These are phyloP conservation scores for Casuarina glauca DNA, from an alignment of 306 rosid genomes.

Conservation along the genomic window DNA sequence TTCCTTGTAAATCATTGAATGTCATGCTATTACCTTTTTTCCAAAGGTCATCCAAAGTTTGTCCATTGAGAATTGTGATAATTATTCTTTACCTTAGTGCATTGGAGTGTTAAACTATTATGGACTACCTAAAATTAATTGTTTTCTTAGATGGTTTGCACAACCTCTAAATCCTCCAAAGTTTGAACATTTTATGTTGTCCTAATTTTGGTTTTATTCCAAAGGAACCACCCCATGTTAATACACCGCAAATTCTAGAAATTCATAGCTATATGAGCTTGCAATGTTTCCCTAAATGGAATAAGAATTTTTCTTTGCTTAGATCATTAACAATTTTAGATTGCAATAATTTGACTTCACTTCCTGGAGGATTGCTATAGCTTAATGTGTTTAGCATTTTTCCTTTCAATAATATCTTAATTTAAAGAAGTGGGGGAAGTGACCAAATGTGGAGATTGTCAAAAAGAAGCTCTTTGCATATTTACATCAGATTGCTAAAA, in stretches of 20 bases:
- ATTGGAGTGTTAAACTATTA: constrained; percentile 27
- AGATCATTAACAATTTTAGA: constrained; percentile 27
- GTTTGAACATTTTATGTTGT: constrained; percentile 27
- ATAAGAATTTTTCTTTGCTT: constrained; percentile 13
- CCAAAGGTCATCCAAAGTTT: constrained; percentile 20
- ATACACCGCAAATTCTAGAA: constrained; percentile 27
- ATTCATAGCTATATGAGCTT: constrained; percentile 21
- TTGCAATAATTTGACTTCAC: constrained; percentile 13
- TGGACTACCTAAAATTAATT: constrained; percentile 26
- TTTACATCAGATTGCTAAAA: constrained; percentile 21
- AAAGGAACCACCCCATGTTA: constrained; percentile 16
- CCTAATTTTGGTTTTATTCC: background rate
- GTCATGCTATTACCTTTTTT: constrained; percentile 17
- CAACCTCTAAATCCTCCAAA: constrained; percentile 21
- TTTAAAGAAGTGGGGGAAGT: constrained; percentile 30
- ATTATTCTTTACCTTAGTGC: constrained; percentile 18
- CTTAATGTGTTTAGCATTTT: constrained; percentile 24
- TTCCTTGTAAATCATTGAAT: constrained; percentile 27
- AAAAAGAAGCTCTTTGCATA: constrained; percentile 17
- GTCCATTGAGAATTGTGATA: constrained; percentile 32
- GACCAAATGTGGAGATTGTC: constrained; percentile 17
- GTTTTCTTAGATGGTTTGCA: constrained; percentile 7
- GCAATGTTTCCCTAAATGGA: constrained; percentile 24
- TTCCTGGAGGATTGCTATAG: constrained; percentile 25
- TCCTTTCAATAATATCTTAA: constrained; percentile 26